Base-by-base conservation (phyloP, 73 alveolate species). In the Uronychia setigera region DNA sequence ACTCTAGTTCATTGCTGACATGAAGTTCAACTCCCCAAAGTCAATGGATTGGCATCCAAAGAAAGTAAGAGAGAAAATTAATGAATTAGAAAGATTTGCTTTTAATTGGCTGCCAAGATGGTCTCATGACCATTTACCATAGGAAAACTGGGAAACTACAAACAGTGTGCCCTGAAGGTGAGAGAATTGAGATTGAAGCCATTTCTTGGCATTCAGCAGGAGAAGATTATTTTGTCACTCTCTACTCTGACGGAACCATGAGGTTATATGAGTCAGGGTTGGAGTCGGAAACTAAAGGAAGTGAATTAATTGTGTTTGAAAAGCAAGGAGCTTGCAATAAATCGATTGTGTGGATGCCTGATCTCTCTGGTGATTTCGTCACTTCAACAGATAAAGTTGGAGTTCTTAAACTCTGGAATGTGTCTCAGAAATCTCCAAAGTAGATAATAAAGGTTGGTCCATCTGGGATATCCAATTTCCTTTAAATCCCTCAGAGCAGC, bases 311-410 rank as follows among this genome's bases (percentile, higher is more conserved):
- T 29, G 30, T 76, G 0, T 96, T 94, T 84, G 99, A 96, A 59
- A 96, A 84, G 78, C 91, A 91, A 87, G 89, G 95, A 0, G 94
- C 86, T 26, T 95, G 94, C 77, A 82, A 93, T 67, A 90, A 90
- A 59, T 81, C 86, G 59, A 84, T 96, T 32, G 35, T 90, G 67
- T 96, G 99, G 98, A 84, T 88, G 60, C 86, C 92, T 59, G 92
- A 92, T 74, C 91, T 83, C 35, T 96, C 98, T n/a, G 99, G 99
- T 0, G 90, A 88, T 74, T 96, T 96, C 85, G 85, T 96, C 79
- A 92, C 95, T 0, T 74, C 93, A 34, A 92, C 89, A 75, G 87
- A 84, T 59, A 94, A 95, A 59, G 93, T 95, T 29, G 95, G 97
- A 1, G 91, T 94, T 77, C 74, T 96, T 75, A 94, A 93, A 57